phyloP scores from a whole-genome alignment of 1,284 basidiomycete species.

The Sanghuangporus baumii region DNA sequence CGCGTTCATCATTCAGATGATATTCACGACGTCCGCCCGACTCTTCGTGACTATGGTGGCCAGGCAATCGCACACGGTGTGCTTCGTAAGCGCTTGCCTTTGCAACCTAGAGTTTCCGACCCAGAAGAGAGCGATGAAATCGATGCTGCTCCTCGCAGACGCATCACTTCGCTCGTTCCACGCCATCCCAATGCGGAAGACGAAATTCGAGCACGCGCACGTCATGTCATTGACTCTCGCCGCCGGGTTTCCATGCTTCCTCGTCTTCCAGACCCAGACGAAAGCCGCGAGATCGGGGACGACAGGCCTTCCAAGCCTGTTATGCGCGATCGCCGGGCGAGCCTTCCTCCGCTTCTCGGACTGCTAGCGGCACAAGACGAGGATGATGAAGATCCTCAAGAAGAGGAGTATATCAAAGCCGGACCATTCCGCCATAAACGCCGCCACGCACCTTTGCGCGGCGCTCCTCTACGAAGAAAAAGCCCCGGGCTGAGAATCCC shows the following conservation, averaged over 20 bases:
- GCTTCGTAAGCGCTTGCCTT: background rate
- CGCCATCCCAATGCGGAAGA: conserved; percentile 4
- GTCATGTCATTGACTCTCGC: background rate
- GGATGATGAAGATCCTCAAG: background rate
- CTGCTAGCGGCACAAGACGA: background rate
- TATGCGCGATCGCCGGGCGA: background rate
- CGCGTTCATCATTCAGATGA: background rate
- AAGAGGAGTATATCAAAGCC: background rate
- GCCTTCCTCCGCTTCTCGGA: background rate
- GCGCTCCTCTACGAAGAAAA: background rate
- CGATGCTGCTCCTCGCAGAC: background rate
- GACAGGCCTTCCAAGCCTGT: background rate
- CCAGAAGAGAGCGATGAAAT: background rate
- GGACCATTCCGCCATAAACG: background rate
- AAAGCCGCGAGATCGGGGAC: conserved; percentile 7
- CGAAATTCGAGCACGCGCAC: background rate
- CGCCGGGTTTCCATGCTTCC: background rate
- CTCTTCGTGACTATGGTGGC: background rate
- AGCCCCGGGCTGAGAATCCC: background rate
- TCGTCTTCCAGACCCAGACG: conserved; percentile 4
- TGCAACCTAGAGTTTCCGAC: background rate
- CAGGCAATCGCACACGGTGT: background rate
- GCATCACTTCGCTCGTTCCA: background rate
- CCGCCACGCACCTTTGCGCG: background rate
- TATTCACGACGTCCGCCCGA: background rate